Conservation (phyloP, 1,139 yeast species). For the Yamadazyma membranifaciens region DNA sequence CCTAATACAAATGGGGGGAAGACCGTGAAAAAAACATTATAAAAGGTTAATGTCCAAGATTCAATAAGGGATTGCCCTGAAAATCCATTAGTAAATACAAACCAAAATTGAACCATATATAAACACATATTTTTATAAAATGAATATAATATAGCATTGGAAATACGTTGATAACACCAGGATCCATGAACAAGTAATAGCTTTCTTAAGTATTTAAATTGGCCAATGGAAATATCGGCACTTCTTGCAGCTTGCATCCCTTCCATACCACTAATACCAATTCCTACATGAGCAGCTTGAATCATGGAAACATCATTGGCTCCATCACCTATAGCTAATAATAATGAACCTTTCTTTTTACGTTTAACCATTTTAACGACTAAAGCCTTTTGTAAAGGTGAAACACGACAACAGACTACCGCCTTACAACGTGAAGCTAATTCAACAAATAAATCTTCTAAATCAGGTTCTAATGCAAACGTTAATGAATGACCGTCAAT, state of each 20-base stretch:
- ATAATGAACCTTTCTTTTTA: constrained; percentile 56
- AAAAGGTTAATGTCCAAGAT: constrained; percentile 96
- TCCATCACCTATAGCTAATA: constrained; percentile 96
- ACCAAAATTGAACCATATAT: constrained; percentile 99
- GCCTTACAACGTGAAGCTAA: constrained; percentile 90
- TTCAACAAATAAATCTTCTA: constrained; percentile 76
- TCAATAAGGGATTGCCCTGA: constrained; percentile 96
- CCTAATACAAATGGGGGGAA: constrained; percentile 96
- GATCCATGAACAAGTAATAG: constrained; percentile 90
- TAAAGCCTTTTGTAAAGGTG: constrained; percentile 95
- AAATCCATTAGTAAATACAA: constrained; percentile 84
- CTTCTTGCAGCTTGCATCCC: constrained; percentile 99
- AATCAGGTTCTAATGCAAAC: constrained; percentile 76
- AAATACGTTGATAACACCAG: constrained; percentile 95
- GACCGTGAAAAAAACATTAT: constrained; percentile 94
- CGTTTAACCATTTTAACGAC: constrained; percentile 86
- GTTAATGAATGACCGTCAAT: constrained; percentile 92
- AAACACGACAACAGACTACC: constrained; percentile 90
- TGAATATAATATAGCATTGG: constrained; percentile 88
- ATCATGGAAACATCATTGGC: constrained; percentile 99
- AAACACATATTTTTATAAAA: constrained; percentile 94
- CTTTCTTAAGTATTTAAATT: constrained; percentile 81
- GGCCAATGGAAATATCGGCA: constrained; percentile 97
- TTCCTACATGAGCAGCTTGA: constrained; percentile 97
- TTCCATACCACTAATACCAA: constrained; percentile 98